A percentile compares a stretch with the other conserved stretches of the same genome.
phyloP scores from a whole-genome alignment of 2,329 filamentous ascomycete genomes.

The Stachybotrys chartarum region DNA sequence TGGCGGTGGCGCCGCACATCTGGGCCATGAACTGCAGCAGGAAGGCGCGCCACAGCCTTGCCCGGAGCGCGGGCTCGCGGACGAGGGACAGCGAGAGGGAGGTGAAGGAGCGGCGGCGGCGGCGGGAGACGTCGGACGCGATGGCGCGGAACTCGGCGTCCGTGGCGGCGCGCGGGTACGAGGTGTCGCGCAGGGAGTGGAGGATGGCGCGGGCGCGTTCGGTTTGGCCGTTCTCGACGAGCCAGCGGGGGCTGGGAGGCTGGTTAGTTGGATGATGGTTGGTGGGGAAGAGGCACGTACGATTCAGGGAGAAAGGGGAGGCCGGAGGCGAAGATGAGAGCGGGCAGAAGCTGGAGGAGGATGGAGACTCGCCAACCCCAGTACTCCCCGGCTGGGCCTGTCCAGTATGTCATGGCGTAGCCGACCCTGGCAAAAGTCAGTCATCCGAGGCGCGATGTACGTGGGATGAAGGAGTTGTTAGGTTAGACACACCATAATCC shows the following conservation, averaged over 20 bases:
- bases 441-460: neutral
- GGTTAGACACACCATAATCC: slow-evolving; percentile 42
- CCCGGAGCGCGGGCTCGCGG: slow-evolving; percentile 37
- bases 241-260: slow-evolving; percentile 42
- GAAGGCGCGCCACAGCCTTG: slow-evolving; percentile 48
- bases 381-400: slow-evolving; percentile 28
- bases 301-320: slow-evolving; percentile 48
- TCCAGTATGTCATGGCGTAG: slow-evolving; percentile 49
- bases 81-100: slow-evolving; percentile 34
- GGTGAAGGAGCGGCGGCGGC: slow-evolving; percentile 12
- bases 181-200: slow-evolving; percentile 40
- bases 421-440: slow-evolving; percentile 36
- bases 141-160: slow-evolving; percentile 39
- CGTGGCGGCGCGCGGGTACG: slow-evolving; percentile 25
- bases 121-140: slow-evolving; percentile 29
- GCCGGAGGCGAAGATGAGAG: slow-evolving; percentile 39
- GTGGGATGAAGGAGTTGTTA: neutral
- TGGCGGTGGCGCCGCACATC: slow-evolving; percentile 52
- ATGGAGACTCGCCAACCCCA: slow-evolving; percentile 48
- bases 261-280: slow-evolving; percentile 9
- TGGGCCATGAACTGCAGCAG: slow-evolving; percentile 53
- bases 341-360: slow-evolving; percentile 43
- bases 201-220: slow-evolving; percentile 37
- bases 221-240: slow-evolving; percentile 40
- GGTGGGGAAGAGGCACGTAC: slow-evolving; percentile 24